A percentile compares a stretch with the other conserved stretches of the same genome.
These are phyloP conservation scores for Rhizopogon salebrosus DNA, from an alignment of 768 basidiomycete genomes.

Conservation along the genomic window DNA sequence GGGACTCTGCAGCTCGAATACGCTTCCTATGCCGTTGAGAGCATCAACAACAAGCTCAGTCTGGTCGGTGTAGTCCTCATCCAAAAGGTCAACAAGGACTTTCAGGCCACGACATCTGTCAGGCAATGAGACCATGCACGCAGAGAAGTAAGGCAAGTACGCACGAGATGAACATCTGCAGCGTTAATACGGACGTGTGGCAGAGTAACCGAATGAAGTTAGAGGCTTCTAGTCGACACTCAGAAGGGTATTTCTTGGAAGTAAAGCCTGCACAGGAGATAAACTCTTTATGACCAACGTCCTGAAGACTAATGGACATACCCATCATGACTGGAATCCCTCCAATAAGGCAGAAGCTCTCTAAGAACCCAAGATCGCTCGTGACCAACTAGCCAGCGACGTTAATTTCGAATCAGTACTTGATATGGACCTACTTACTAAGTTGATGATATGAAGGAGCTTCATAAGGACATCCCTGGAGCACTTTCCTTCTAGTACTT, in stretches of 20 bases:
- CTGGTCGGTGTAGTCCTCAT: constrained; percentile 93
- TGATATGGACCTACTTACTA: constrained; percentile 43
- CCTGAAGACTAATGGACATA: constrained; percentile 24
- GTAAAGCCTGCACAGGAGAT: constrained; percentile 62
- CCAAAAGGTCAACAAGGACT: constrained; percentile 91
- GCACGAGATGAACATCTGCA: constrained; percentile 99
- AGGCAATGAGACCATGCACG: background rate
- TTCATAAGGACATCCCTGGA: constrained; percentile 84
- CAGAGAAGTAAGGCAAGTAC: constrained; percentile 26
- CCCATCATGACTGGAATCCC: constrained; percentile 97
- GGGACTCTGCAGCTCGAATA: constrained; percentile 93
- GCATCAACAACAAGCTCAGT: constrained; percentile 89
- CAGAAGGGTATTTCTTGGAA: constrained; percentile 88
- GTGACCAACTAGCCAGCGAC: constrained; percentile 45
- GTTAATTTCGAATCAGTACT: background rate
- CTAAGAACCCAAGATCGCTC: constrained; percentile 78
- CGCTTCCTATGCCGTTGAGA: constrained; percentile 89
- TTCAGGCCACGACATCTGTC: constrained; percentile 88
- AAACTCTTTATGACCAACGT: background rate
- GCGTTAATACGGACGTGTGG: constrained; percentile 85
- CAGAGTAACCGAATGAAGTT: constrained; percentile 91
- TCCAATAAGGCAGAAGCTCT: constrained; percentile 92
- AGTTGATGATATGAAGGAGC: constrained; percentile 82
- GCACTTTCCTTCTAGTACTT: constrained; percentile 84
- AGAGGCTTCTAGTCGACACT: constrained; percentile 93